phyloP scores from a whole-genome alignment of 2,329 filamentous ascomycete genomes.

The Periconia sp. region DNA sequence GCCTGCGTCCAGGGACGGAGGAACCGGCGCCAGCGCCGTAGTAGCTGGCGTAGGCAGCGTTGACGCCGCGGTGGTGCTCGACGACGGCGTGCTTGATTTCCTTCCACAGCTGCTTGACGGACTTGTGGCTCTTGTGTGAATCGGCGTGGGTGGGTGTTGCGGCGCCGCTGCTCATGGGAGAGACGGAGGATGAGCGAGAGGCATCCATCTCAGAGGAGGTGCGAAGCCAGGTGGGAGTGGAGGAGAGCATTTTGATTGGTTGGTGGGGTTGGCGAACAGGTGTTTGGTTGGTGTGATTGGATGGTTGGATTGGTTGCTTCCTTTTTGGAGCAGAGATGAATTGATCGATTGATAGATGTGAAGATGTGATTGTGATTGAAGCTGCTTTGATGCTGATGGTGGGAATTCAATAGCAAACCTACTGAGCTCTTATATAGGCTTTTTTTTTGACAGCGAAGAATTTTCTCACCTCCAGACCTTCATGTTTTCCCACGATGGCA shows the following conservation, averaged over 20 bases:
- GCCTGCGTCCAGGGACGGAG: neutral
- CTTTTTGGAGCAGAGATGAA: neutral
- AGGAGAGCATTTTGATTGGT: slow-evolving; percentile 1
- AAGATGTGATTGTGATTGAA: neutral
- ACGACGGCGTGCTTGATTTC: slow-evolving; percentile 26
- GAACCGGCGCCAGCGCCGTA: slow-evolving; percentile 18
- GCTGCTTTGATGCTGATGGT: slow-evolving; percentile 5
- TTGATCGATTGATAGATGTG: neutral
- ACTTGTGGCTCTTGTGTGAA: slow-evolving; percentile 23
- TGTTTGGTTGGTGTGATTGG: neutral
- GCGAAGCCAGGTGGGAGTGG: neutral
- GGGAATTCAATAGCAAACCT: neutral
- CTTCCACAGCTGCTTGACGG: slow-evolving; percentile 33
- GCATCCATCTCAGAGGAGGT: neutral
- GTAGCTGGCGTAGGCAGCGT: slow-evolving; percentile 27
- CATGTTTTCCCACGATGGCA: slow-evolving; percentile 2
- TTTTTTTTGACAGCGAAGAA: neutral
- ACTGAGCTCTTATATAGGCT: slow-evolving; percentile 7
- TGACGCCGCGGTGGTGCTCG: slow-evolving; percentile 34
- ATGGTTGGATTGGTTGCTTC: neutral
- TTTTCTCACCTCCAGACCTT: neutral
- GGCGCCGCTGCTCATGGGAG: slow-evolving; percentile 2
- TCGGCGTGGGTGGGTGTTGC: slow-evolving; percentile 9
- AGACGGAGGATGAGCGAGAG: neutral
- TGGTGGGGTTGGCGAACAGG: neutral